Percentiles rank a stretch among this genome's conserved stretches.
phyloP scores from a whole-genome alignment of 371 early-diverging fungal genomes.

The Syncephalis fuscata region DNA sequence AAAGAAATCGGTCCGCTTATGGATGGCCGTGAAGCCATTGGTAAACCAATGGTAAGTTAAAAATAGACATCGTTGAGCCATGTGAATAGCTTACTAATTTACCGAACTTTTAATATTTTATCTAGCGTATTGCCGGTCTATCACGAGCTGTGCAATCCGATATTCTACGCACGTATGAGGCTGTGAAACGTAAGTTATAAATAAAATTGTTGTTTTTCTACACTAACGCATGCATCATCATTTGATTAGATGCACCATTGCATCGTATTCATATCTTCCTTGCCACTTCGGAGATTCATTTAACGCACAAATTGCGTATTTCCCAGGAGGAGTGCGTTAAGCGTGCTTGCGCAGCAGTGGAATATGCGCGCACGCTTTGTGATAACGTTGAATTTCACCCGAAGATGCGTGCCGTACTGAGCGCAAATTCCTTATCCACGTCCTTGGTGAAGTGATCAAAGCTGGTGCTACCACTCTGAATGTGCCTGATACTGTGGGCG shows the following conservation, averaged over 20 bases:
- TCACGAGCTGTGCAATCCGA: conserved; percentile 77
- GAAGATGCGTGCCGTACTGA: conserved; percentile 91
- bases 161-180: conserved; percentile 79
- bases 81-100: background rate
- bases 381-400: conserved; percentile 86
- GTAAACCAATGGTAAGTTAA: conserved; percentile 62
- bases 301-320: conserved; percentile 85
- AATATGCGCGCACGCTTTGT: conserved; percentile 55
- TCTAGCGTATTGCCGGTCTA: conserved; percentile 68
- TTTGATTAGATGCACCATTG: conserved; percentile 41
- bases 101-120: background rate
- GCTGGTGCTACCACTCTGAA: conserved; percentile 93
- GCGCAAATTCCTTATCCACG: conserved; percentile 64
- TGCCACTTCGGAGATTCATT: conserved; percentile 91
- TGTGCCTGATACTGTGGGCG: conserved; percentile 94
- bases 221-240: background rate
- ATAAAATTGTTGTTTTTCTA: background rate
- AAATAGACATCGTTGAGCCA: background rate
- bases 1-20: conserved; percentile 74
- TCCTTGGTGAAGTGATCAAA: conserved; percentile 72
- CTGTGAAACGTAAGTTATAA: conserved; percentile 27
- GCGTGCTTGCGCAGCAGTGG: conserved; percentile 71
- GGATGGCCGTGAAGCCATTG: conserved; percentile 61
- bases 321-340: conserved; percentile 68
- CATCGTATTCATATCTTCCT: conserved; percentile 88